Percentiles rank a stretch among this genome's conserved stretches.
Conservation (phyloP, 2,329 filamentous ascomycete species). For the Pochonia chlamydosporia region DNA sequence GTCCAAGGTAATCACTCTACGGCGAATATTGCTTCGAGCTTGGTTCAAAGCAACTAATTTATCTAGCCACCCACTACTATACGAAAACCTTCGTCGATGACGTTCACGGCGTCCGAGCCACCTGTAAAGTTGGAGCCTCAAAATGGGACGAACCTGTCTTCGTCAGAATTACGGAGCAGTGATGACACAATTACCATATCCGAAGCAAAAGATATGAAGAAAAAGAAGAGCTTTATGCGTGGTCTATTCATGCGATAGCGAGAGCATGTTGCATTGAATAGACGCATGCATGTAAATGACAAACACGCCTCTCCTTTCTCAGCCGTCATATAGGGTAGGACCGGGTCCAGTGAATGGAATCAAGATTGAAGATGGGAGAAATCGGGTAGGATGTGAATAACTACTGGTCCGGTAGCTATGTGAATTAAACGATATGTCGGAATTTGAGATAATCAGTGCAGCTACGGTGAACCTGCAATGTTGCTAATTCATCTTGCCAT, state of each 20-base stretch:
- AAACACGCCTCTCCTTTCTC: too few relatives aligned
- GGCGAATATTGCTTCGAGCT: neutral
- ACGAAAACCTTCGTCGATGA: neutral
- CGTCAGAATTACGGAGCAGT: neutral
- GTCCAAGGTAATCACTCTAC: neutral
- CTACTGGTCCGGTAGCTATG: too few relatives aligned
- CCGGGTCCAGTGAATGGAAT: too few relatives aligned
- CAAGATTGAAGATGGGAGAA: too few relatives aligned
- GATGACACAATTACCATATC: neutral
- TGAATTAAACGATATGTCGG: too few relatives aligned
- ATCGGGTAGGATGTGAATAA: too few relatives aligned
- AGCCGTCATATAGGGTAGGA: neutral
- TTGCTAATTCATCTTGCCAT: too few relatives aligned
- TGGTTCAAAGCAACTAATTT: neutral
- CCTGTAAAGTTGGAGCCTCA: neutral
- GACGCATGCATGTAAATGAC: too few relatives aligned
- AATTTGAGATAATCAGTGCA: too few relatives aligned
- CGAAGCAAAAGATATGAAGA: conserved; percentile 2
- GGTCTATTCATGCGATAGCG: conserved; percentile 9
- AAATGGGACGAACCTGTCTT: neutral
- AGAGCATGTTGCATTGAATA: too few relatives aligned
- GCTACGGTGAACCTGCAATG: too few relatives aligned
- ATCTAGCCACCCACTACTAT: neutral
- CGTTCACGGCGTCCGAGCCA: neutral
- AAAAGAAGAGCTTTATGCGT: conserved; percentile 13